Conservation (phyloP, 768 basidiomycete genomes). For the Podaxis sp. region DNA sequence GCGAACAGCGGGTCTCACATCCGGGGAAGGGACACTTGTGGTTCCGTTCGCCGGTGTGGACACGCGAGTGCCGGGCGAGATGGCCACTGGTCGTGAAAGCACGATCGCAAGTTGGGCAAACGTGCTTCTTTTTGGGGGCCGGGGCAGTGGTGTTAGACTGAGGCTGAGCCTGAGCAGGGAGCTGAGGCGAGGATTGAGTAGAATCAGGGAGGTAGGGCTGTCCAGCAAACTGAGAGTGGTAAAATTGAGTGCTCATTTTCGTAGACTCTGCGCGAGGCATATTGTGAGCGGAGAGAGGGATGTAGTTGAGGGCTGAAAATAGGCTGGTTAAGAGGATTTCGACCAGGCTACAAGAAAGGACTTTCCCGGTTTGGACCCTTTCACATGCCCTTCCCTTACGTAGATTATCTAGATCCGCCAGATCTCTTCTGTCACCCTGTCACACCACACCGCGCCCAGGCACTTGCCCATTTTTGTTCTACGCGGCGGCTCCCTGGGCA, state of each 20-base stretch:
- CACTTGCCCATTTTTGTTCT: constrained; percentile 6
- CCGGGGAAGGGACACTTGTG: constrained; percentile 95
- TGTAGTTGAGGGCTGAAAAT: constrained; percentile 12
- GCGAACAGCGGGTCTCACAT: constrained; percentile 85
- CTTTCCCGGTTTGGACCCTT: constrained; percentile 1
- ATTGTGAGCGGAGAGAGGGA: constrained; percentile 11
- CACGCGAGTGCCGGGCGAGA: constrained; percentile 80
- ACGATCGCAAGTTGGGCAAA: constrained; percentile 70
- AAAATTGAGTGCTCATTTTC: constrained; percentile 24
- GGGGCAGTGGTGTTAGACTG: constrained; percentile 5
- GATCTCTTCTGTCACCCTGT: constrained; percentile 6
- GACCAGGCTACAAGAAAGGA: not conserved
- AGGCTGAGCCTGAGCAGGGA: constrained; percentile 23
- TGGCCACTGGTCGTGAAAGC: constrained; percentile 88
- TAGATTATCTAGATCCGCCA: constrained; percentile 5
- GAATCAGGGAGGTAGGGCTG: constrained; percentile 23
- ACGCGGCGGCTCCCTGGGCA: constrained; percentile 4
- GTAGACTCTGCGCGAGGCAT: constrained; percentile 36
- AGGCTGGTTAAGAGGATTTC: constrained; percentile 13
- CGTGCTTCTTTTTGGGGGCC: constrained; percentile 44
- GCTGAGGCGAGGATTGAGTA: constrained; percentile 21
- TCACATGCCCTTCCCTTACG: constrained; percentile 10
- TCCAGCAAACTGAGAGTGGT: constrained; percentile 28
- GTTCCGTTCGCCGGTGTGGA: constrained; percentile 90
- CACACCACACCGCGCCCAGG: constrained; percentile 8